Base-by-base conservation (phyloP, 345 rosid genomes). In the Citropsis articulata region DNA sequence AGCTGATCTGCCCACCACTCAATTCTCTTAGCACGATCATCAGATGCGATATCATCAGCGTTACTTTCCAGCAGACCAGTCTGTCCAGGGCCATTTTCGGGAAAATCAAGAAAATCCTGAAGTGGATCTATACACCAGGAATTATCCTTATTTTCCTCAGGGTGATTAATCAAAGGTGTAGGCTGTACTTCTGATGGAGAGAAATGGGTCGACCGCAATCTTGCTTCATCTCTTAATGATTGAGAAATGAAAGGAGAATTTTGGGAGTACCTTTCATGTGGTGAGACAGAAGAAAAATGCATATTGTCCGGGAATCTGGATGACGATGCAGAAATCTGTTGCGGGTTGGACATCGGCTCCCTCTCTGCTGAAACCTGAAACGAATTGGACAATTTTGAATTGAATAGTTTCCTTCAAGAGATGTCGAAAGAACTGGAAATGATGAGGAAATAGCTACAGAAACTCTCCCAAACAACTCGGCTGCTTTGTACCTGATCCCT, bases 1-100 rank as follows among this genome's bases (percentile, higher is more conserved):
- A 90, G 78, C 69, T 84, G 89, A 83, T 92, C 88, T 0, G 93
- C 90, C 95, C 93, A 91, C 66, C 90, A 92, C 67, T 90, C 87
- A 36, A 72, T 72, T 82, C 86, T 83, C 80, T 79, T 85, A 35
- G 79, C 65, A 53, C 85, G 84, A 72, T 84, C 87, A 68, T 83
- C 88, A 27, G 89, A 79, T 53, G 71, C 66, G 78, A 86, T 72
- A 71, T 78, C 82, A 79, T 84, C 85, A 60, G 78, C 76, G 62
- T 80, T 85, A 77, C 87, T 81, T 79, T 81, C 94, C 68, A 78
- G 82, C 74, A 75, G 88, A 77, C 79, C 83, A 79, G 83, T 86
- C 73, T 77, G 93, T 48, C 33, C 81, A 67, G 84, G 60, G 72
- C 69, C 78, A 82, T 82, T 86, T 76, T 82, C 94, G 33, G 89